Conservation (phyloP, 2,329 filamentous ascomycete species). For the Penicillium sp. region DNA sequence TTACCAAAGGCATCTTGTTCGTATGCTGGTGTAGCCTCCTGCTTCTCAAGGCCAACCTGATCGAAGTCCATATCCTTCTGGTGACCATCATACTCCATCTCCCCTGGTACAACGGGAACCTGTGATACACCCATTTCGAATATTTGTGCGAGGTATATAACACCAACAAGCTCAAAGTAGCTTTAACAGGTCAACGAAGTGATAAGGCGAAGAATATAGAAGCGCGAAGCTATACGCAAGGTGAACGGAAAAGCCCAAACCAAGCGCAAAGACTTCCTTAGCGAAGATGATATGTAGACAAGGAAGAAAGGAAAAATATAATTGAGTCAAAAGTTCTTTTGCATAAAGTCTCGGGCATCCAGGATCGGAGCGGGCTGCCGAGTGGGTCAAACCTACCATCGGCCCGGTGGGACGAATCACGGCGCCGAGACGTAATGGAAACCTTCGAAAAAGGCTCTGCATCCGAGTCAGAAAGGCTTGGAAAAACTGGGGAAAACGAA, state of each 20-base stretch:
- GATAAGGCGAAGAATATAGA: background rate
- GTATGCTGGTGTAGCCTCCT: constrained; percentile 15
- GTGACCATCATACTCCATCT: background rate
- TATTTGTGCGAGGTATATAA: background rate
- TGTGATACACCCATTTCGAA: constrained; percentile 7
- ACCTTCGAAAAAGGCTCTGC: constrained; percentile 3
- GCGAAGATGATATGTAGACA: background rate
- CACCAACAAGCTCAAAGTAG: background rate
- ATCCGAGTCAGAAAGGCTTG: background rate
- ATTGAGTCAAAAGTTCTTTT: constrained; percentile 7
- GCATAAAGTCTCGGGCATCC: constrained; percentile 6
- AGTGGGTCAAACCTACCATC: constrained; percentile 1
- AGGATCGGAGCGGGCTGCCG: constrained; percentile 2
- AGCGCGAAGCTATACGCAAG: background rate
- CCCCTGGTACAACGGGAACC: background rate
- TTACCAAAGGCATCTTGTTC: constrained; percentile 41
- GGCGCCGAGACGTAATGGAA: constrained; percentile 16
- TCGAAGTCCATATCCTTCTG: background rate
- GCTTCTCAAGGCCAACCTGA: constrained; percentile 16
- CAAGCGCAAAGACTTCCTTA: background rate
- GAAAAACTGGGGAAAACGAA: constrained; percentile 15
- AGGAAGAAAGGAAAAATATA: background rate
- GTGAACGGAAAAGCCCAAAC: background rate
- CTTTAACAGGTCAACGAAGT: background rate
- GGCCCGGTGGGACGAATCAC: constrained; percentile 14